Evolutionary conservation across 2,329 filamentous ascomycete genomes (phyloP).

Genomic region (Cladophialophora chaetospira): DNA sequence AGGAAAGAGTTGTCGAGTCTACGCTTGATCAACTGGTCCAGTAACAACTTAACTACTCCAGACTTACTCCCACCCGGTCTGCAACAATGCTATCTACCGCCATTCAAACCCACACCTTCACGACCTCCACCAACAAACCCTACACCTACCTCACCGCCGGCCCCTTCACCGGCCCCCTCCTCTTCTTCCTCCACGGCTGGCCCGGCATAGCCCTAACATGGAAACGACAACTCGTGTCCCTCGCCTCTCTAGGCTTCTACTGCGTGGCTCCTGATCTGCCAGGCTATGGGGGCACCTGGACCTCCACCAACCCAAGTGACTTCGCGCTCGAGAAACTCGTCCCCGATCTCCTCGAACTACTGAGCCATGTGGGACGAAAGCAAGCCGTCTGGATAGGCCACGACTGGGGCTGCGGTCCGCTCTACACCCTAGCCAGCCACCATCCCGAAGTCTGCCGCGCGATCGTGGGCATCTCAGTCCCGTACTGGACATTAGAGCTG

Average conservation of each 20-base stretch:
- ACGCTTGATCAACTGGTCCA: too few species aligned
- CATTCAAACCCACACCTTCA: slow-evolving; percentile 10
- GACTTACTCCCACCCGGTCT: not conserved
- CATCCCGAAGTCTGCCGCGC: slow-evolving; percentile 22
- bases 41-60: not conserved
- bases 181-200: slow-evolving; percentile 53
- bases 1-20: too few species aligned
- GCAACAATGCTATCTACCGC: not conserved
- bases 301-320: slow-evolving; percentile 9
- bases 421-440: slow-evolving; percentile 22
- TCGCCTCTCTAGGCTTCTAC: slow-evolving; percentile 45
- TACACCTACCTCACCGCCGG: slow-evolving; percentile 23
- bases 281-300: slow-evolving; percentile 38
- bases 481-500: slow-evolving; percentile 46
- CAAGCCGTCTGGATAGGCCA: slow-evolving; percentile 33
- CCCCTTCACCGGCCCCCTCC: slow-evolving; percentile 13
- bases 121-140: slow-evolving; percentile 8
- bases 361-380: slow-evolving; percentile 20
- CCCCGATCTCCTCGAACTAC: slow-evolving; percentile 13
- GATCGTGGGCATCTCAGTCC: slow-evolving; percentile 39
- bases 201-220: slow-evolving; percentile 52
- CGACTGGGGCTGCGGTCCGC: slow-evolving; percentile 27
- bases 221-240: slow-evolving; percentile 44
- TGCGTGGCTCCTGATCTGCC: slow-evolving; percentile 46
- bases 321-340: slow-evolving; percentile 22